A percentile compares a stretch with the other conserved stretches of the same genome.
phyloP scores from a whole-genome alignment of 2,329 filamentous ascomycete genomes.

The Cyanodermella asteris region DNA sequence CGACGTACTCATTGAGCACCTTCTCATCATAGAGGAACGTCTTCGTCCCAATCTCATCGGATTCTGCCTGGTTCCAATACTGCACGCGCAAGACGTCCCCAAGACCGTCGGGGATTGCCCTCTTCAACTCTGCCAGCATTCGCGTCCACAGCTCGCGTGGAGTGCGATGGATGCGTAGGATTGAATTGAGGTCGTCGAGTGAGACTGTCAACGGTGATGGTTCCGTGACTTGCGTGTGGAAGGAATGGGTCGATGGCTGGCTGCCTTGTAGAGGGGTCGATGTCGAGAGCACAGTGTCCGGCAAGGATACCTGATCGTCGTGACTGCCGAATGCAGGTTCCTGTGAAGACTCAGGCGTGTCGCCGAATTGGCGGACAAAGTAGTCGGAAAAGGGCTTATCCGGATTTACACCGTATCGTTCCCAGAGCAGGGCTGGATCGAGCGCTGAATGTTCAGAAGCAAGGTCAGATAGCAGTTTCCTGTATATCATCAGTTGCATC shows the following conservation, averaged over 20 bases:
- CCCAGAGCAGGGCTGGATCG: slow-evolving; percentile 45
- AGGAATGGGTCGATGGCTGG: slow-evolving; percentile 14
- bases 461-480: slow-evolving; percentile 58
- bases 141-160: slow-evolving; percentile 37
- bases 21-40: slow-evolving; percentile 44
- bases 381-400: slow-evolving; percentile 49
- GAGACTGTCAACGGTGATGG: slow-evolving; percentile 9
- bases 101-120: slow-evolving; percentile 34
- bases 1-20: slow-evolving; percentile 43
- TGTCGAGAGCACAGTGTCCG: no score
- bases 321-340: no score
- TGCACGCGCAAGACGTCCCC: slow-evolving; percentile 34
- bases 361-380: slow-evolving; percentile 55
- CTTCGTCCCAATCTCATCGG: slow-evolving; percentile 32
- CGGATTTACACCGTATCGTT: slow-evolving; percentile 47
- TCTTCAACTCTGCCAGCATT: slow-evolving; percentile 38
- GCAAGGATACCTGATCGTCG: no score
- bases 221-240: slow-evolving; percentile 11
- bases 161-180: slow-evolving; percentile 36
- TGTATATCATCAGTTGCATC: slow-evolving; percentile 80
- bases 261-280: slow-evolving; percentile 35
- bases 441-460: slow-evolving; percentile 48
- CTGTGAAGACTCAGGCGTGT: slow-evolving; percentile 45
- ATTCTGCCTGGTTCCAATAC: slow-evolving; percentile 26
- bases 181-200: slow-evolving; percentile 22